Evolutionary conservation across 2,329 filamentous ascomycete species (phyloP).

Genomic region (Colletotrichum simmondsii): DNA sequence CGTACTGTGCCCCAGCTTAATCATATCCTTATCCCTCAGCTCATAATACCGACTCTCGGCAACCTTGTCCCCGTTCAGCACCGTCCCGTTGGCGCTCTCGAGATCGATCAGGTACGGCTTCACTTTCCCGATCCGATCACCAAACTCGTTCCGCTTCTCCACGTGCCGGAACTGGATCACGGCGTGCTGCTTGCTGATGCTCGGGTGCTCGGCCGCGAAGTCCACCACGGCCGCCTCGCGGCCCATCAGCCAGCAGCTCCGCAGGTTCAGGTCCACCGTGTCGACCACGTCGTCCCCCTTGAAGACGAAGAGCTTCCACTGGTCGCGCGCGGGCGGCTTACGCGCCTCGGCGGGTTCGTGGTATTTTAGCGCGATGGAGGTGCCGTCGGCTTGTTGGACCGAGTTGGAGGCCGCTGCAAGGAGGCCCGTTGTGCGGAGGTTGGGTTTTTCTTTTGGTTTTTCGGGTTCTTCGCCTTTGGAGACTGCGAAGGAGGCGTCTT

Average conservation of each 20-base stretch:
- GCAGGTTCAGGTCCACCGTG: slow-evolving; percentile 78
- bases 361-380: slow-evolving; percentile 88
- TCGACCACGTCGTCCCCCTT: slow-evolving; percentile 84
- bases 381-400: slow-evolving; percentile 76
- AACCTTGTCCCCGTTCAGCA: slow-evolving; percentile 79
- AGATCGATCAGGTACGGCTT: slow-evolving; percentile 93
- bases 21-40: slow-evolving; percentile 86
- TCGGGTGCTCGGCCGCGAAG: slow-evolving; percentile 87
- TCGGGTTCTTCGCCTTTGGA: slow-evolving; percentile 60
- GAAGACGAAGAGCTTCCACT: slow-evolving; percentile 94
- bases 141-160: slow-evolving; percentile 86
- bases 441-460: slow-evolving; percentile 85
- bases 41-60: slow-evolving; percentile 86
- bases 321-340: slow-evolving; percentile 81
- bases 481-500: slow-evolving; percentile 68
- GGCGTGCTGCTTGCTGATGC: slow-evolving; percentile 94
- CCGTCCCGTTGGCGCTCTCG: slow-evolving; percentile 92
- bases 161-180: slow-evolving; percentile 92
- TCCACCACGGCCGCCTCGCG: slow-evolving; percentile 85
- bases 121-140: slow-evolving; percentile 82
- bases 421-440: slow-evolving; percentile 82
- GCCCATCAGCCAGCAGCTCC: slow-evolving; percentile 92
- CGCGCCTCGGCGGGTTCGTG: slow-evolving; percentile 94
- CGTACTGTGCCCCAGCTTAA: slow-evolving; percentile 88
- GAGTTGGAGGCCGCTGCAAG: slow-evolving; percentile 90